Evolutionary conservation across 768 basidiomycete species (phyloP).

Genomic region (Austroboletus eburneus): DNA sequence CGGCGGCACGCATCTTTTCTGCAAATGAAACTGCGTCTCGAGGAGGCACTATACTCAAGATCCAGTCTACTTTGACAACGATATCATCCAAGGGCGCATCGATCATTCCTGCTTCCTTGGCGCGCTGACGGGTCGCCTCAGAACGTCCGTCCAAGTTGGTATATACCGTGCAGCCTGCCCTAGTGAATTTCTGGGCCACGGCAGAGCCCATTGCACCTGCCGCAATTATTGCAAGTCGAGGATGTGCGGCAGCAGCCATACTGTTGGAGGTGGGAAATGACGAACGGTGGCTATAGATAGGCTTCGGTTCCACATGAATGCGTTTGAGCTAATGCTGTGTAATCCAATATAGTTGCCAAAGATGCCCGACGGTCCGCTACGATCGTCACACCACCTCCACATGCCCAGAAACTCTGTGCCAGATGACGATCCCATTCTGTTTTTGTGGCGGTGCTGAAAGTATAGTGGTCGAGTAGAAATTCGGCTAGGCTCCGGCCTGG

Average conservation of each 20-base stretch:
- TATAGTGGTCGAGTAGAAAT: too few species aligned
- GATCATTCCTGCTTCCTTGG: slow-evolving; percentile 48
- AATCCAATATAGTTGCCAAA: too few species aligned
- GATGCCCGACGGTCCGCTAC: too few species aligned
- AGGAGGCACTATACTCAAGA: slow-evolving; percentile 58
- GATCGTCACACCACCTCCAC: too few species aligned
- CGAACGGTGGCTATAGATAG: too few species aligned
- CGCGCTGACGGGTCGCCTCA: slow-evolving; percentile 44
- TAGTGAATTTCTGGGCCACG: slow-evolving; percentile 44
- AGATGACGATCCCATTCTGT: too few species aligned
- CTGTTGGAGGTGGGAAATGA: slow-evolving; percentile 3
- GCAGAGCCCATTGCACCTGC: slow-evolving; percentile 60
- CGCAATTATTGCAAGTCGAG: slow-evolving; percentile 46
- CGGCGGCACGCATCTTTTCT: slow-evolving; percentile 21
- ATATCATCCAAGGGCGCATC: slow-evolving; percentile 38
- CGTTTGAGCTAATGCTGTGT: too few species aligned
- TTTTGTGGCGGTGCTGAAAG: too few species aligned
- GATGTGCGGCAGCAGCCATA: slow-evolving; percentile 12
- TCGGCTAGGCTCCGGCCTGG: too few species aligned
- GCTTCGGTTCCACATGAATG: too few species aligned
- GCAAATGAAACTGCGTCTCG: slow-evolving; percentile 47
- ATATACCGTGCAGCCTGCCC: slow-evolving; percentile 49
- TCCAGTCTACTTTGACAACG: slow-evolving; percentile 35
- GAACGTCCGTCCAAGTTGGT: slow-evolving; percentile 55
- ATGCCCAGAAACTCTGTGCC: too few species aligned